These are phyloP conservation scores for Bryum argenteum DNA, from an alignment of 225 moss, liverwort and hornwort genomes.

Conservation along the genomic window DNA sequence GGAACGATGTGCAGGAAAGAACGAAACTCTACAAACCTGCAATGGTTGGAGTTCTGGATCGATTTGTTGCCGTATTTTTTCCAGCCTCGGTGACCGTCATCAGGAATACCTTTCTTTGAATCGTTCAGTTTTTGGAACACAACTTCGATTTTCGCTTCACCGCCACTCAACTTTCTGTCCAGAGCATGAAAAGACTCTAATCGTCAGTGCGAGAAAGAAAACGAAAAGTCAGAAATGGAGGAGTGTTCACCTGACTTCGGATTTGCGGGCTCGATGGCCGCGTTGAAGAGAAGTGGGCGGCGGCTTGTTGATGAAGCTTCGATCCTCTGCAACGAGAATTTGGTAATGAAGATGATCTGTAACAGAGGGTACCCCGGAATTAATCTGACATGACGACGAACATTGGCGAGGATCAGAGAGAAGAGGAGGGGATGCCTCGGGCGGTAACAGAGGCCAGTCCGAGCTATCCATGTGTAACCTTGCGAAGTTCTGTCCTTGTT, in stretches of 20 bases:
- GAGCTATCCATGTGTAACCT: constrained; percentile 40
- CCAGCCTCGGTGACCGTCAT: constrained; percentile 61
- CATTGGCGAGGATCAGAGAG: constrained; percentile 34
- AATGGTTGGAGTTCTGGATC: constrained; percentile 54
- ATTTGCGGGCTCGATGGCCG: constrained; percentile 41
- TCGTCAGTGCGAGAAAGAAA: too few species aligned
- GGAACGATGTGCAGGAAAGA: neutral
- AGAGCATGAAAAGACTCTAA: neutral
- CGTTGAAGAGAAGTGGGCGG: constrained; percentile 21
- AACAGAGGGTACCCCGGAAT: constrained; percentile 30
- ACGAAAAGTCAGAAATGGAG: neutral
- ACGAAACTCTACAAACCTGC: constrained; percentile 40
- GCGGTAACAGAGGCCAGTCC: constrained; percentile 41
- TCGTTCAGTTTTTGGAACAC: constrained; percentile 51
- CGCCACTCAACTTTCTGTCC: constrained; percentile 44
- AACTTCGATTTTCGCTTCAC: constrained; percentile 44
- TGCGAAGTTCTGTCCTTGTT: constrained; percentile 42
- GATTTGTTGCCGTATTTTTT: constrained; percentile 66
- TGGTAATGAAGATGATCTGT: constrained; percentile 25
- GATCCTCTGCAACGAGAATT: constrained; percentile 30
- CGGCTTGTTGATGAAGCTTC: constrained; percentile 29
- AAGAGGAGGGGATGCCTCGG: constrained; percentile 25
- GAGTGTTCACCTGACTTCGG: constrained; percentile 40
- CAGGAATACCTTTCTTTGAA: constrained; percentile 55
- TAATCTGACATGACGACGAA: constrained; percentile 35